Evolutionary conservation across 495 filamentous ascomycete genomes (phyloP).

Genomic region (Neurospora cerealis): DNA sequence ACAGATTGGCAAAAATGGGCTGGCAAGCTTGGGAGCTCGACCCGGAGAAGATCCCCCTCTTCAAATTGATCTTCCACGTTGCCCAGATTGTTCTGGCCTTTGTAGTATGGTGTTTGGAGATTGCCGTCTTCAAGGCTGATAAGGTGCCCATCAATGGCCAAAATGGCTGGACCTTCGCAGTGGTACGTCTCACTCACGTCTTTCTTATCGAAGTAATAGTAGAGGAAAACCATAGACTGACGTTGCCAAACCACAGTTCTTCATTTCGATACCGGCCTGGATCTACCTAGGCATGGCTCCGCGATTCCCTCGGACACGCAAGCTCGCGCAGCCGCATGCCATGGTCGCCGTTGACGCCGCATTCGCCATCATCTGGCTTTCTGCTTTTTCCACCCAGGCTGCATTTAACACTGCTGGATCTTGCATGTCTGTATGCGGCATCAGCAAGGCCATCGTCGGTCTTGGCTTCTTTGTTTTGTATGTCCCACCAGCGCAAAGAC

Average conservation of each 20-base stretch:
- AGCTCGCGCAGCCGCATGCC: conserved; percentile 72
- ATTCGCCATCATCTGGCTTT: conserved; percentile 74
- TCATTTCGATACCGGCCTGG: conserved; percentile 70
- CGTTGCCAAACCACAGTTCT: conserved; percentile 49
- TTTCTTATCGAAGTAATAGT: background rate
- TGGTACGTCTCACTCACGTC: conserved; percentile 45
- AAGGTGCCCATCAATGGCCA: conserved; percentile 54
- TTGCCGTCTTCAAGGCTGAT: conserved; percentile 58
- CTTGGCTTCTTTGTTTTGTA: conserved; percentile 78
- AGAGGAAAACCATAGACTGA: conserved; percentile 1
- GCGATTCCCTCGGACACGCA: conserved; percentile 69
- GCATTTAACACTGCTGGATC: conserved; percentile 46
- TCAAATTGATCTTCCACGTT: conserved; percentile 47
- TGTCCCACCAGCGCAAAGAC: conserved; percentile 15
- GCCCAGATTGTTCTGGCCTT: conserved; percentile 59
- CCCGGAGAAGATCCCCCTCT: conserved; percentile 41
- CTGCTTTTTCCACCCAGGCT: conserved; percentile 68
- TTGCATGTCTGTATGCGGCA: conserved; percentile 48
- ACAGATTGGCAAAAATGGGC: conserved; percentile 10
- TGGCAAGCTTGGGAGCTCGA: conserved; percentile 38
- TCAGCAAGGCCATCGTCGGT: conserved; percentile 70
- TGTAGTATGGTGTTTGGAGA: conserved; percentile 60
- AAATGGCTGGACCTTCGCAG: conserved; percentile 62
- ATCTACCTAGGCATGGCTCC: conserved; percentile 78
- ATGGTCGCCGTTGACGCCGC: conserved; percentile 65